Evolutionary conservation across 257 asterid genomes (phyloP).

Genomic region (Apocynum venetum): DNA sequence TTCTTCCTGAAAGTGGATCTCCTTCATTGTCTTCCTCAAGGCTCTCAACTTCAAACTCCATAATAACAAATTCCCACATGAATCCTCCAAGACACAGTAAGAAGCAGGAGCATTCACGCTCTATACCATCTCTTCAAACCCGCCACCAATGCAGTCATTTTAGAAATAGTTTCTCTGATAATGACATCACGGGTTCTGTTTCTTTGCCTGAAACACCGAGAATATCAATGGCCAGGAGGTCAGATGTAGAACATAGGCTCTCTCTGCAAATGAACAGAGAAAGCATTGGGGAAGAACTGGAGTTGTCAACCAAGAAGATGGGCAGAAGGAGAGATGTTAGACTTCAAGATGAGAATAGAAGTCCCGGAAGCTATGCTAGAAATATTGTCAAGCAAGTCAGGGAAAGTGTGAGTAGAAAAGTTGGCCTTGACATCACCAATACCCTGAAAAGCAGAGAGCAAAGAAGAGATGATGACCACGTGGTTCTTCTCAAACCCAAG

Average conservation of each 20-base stretch:
- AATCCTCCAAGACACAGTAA: conserved; percentile 9
- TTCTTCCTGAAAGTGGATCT: conserved; percentile 55
- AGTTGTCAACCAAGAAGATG: conserved; percentile 21
- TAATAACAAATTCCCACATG: conserved; percentile 19
- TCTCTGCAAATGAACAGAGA: conserved; percentile 69
- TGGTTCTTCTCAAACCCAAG: conserved; percentile 42
- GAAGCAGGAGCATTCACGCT: conserved; percentile 4
- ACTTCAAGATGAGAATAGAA: conserved; percentile 31
- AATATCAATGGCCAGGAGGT: conserved; percentile 49
- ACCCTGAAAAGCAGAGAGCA: conserved; percentile 19
- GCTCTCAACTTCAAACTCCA: conserved; percentile 16
- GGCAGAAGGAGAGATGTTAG: conserved; percentile 23
- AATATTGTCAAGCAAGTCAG: conserved; percentile 61
- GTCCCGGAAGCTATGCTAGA: conserved; percentile 48
- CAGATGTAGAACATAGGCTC: conserved; percentile 68
- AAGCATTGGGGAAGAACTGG: conserved; percentile 26
- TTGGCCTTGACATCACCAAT: conserved; percentile 62
- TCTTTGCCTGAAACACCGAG: conserved; percentile 84
- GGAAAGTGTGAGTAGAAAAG: conserved; percentile 53
- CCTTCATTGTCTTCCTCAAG: conserved; percentile 34
- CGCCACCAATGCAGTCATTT: conserved; percentile 15
- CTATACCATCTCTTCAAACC: conserved; percentile 7
- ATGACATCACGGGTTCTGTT: conserved; percentile 43
- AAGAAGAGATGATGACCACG: conserved; percentile 30
- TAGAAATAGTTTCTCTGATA: conserved; percentile 26